A percentile compares a stretch with the other conserved stretches of the same genome.
phyloP scores from a whole-genome alignment of 23 red algal species.

The Gracilaria vermiculophylla region DNA sequence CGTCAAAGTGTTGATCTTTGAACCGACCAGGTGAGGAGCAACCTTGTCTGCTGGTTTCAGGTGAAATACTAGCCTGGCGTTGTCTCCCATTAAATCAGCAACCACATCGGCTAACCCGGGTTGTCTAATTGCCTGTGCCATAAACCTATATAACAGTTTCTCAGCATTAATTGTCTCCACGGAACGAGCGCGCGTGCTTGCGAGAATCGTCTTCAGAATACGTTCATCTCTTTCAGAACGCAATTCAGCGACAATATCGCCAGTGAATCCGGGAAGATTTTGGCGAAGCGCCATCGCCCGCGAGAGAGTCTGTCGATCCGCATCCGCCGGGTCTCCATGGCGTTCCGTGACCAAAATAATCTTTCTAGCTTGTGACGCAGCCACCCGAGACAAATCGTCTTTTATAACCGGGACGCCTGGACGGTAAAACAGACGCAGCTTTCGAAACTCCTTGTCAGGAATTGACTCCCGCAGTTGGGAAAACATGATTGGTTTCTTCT shows the following conservation, averaged over 20 bases:
- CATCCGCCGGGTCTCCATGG: conserved; percentile 30
- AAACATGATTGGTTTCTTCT: conserved; percentile 34
- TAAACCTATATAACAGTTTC: conserved; percentile 46
- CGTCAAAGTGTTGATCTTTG: conserved; percentile 7
- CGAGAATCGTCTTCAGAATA: conserved; percentile 50
- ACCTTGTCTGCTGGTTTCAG: conserved; percentile 14
- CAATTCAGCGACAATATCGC: conserved; percentile 71
- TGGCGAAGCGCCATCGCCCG: conserved; percentile 63
- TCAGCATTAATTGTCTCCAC: conserved; percentile 59
- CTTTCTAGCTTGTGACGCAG: conserved; percentile 45
- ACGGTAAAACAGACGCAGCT: conserved; percentile 49
- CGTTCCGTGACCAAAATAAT: conserved; percentile 46
- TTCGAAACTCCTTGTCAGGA: conserved; percentile 8
- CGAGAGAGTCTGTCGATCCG: conserved; percentile 46
- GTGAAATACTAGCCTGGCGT: conserved; percentile 29
- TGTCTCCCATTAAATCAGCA: conserved; percentile 46
- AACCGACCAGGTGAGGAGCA: conserved; percentile 59
- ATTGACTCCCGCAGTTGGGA: conserved; percentile 33
- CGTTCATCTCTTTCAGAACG: conserved; percentile 43
- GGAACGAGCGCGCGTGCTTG: conserved; percentile 20
- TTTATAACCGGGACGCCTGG: conserved; percentile 49
- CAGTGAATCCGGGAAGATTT: conserved; percentile 51
- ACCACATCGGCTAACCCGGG: conserved; percentile 69
- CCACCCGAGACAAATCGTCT: conserved; percentile 54
- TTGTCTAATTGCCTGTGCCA: conserved; percentile 73